Evolutionary conservation across 1,139 yeast genomes (phyloP), one percentile per base, ranked within the genome.

Genomic region (Citeromyces siamensis): DNA sequence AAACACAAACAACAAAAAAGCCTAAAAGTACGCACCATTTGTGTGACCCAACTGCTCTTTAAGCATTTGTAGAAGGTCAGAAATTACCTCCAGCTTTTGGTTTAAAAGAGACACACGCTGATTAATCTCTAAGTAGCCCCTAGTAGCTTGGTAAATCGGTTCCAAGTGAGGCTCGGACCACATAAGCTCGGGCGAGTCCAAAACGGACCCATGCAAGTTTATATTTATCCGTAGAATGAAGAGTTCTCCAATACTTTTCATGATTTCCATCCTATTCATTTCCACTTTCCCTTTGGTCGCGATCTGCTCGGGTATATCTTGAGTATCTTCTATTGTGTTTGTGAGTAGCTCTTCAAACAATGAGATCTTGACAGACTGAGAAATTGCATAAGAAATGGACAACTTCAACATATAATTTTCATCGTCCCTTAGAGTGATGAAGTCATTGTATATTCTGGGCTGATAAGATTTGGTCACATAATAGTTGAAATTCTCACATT

Each of bases 101-200:
- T 90, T 90, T 41, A 90, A 63, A 38, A 90, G 61, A 31, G 85
- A 81, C 1, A 86, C 97, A 37, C 98, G 65, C 58, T 88, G 97
- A 54, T 86, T 86, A 46, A 90, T 88, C 51, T 88, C 97, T 45
- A 88, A 60, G 54, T 90, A 90, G 0, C 96, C 95, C 52, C 97
- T 72, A 2, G 94, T 84, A 0, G 97, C 96, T 55, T 86, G 96
- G 56, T 90, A 90, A 39, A 88, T 86, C 1, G 98, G 98, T 54
- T 90, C 97, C 41, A 90, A 64, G 50, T 88, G 95, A 1, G 98
- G 98, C 52, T 90, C 97, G 0, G 95, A 78, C 98, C 98, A 90
- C 95, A 90, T 86, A 41, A 90, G 71, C 55, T 90, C 97, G 0
- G 98, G 98, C 2, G 95, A 83, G 54, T 90, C 98, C 44, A 90